Conservation (phyloP, 2,329 filamentous ascomycete species). For the Cercospora brassicicola region DNA sequence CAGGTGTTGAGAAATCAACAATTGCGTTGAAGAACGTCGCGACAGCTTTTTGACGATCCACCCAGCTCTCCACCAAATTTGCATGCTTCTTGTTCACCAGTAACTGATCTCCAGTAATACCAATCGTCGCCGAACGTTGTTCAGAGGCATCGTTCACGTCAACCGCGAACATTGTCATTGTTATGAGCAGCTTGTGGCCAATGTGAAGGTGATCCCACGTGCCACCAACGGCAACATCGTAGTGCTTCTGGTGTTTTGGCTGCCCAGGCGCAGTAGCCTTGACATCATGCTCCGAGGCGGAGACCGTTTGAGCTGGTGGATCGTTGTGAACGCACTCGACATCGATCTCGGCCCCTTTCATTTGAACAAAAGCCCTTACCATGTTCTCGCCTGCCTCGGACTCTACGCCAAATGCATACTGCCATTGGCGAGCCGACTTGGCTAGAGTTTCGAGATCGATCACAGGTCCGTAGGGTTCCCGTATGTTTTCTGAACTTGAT, state of each 20-base stretch:
- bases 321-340: slow-evolving; percentile 39
- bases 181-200: slow-evolving; percentile 92
- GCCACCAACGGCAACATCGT: slow-evolving; percentile 77
- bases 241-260: slow-evolving; percentile 44
- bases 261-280: slow-evolving; percentile 8
- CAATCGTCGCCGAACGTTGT: slow-evolving; percentile 67
- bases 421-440: slow-evolving; percentile 59
- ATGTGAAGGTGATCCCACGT: slow-evolving; percentile 96
- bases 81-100: slow-evolving; percentile 86
- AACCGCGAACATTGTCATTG: slow-evolving; percentile 75
- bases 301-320: background rate
- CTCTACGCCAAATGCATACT: slow-evolving; percentile 64
- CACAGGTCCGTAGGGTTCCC: slow-evolving; percentile 51
- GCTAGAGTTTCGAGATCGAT: slow-evolving; percentile 52
- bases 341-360: slow-evolving; percentile 35
- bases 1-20: slow-evolving; percentile 58
- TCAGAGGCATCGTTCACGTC: slow-evolving; percentile 43
- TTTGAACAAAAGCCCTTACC: slow-evolving; percentile 48
- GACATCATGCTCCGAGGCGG: background rate
- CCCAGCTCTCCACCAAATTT: slow-evolving; percentile 78
- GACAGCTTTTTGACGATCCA: slow-evolving; percentile 66
- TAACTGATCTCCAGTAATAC: slow-evolving; percentile 84
- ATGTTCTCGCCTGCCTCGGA: slow-evolving; percentile 64
- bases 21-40: slow-evolving; percentile 68
- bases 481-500: background rate